Conservation (phyloP, 2,329 filamentous ascomycete genomes). For the Monosporascus sp. region DNA sequence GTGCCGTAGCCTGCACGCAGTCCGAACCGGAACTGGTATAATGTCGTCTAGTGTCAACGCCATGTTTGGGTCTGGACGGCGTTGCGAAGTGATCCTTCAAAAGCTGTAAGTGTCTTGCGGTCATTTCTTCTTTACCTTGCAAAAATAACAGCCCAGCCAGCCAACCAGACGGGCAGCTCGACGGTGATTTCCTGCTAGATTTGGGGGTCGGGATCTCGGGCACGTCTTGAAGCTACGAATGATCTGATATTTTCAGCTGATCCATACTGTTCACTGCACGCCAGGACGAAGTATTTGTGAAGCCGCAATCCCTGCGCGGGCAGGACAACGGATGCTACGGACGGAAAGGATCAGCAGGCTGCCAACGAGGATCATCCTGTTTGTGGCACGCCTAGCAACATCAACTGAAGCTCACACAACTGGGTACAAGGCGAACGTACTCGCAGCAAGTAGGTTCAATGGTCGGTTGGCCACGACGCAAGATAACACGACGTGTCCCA, state of each 20-base stretch:
- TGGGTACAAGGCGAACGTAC: neutral
- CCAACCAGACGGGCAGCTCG: neutral
- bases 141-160: too few species aligned
- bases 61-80: neutral
- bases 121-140: too few species aligned
- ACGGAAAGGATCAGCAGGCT: neutral
- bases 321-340: neutral
- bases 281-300: neutral
- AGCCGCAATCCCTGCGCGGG: neutral
- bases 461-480: neutral
- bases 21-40: too few species aligned
- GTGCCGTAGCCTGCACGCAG: neutral
- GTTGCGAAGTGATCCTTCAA: neutral
- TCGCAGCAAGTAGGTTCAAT: neutral
- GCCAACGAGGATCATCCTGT: neutral
- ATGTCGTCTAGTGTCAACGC: neutral
- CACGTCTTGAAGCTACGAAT: neutral
- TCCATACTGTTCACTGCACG: neutral
- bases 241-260: neutral
- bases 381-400: neutral
- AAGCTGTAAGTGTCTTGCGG: too few species aligned
- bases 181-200: neutral
- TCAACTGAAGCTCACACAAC: neutral
- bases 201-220: neutral
- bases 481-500: neutral